Base-by-base conservation (phyloP, 345 rosid species). In the Mangifera indica region DNA sequence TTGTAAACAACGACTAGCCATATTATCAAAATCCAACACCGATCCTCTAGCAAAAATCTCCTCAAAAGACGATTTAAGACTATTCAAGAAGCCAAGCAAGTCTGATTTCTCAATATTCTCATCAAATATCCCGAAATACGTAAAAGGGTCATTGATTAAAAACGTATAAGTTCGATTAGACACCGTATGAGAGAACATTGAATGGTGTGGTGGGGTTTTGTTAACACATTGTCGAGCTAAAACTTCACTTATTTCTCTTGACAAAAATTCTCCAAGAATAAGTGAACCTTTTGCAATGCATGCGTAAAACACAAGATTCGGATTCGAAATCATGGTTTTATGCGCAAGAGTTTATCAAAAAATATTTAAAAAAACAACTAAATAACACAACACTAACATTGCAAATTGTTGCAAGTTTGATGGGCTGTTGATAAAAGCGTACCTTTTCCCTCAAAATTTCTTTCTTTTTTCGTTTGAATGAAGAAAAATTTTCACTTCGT, bases 201-300 rank as follows among this genome's bases (percentile, higher is more conserved):
- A 83, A 85, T 95, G 99, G 74, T 83, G 67, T 0, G 80, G 84
- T 34, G 99, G 99, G 67, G 98, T 72, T 29, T 73, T 80, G 67
- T 84, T 84, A 69, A 92, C 79, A 84, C 97, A 95, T 81, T 76
- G 25, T 22, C 67, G 75, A 15, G 88, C 98, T 51, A 88, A 52
- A 21, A 72, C 67, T 73, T 75, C 86, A 72, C 64, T 20, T 10
- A 95, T 85, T 29, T 85, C 84, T 51, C 78, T 77, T 14, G 86
- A 77, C 4, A 73, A 82, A 76, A 81, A 88, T 58, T 95, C 87
- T 5, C 89, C 91, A 20, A 95, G 84, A 66, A 92, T 76, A 10
- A 78, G 52, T 55, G 82, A 55, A 67, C 91, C 92, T 64, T 81
- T 91, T 4, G 97, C 87, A 72, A 91, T 80, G 84, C 97, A 91